phyloP scores from a whole-genome alignment of 2,329 filamentous ascomycete species.

The Talaromyces albobiverticillius region DNA sequence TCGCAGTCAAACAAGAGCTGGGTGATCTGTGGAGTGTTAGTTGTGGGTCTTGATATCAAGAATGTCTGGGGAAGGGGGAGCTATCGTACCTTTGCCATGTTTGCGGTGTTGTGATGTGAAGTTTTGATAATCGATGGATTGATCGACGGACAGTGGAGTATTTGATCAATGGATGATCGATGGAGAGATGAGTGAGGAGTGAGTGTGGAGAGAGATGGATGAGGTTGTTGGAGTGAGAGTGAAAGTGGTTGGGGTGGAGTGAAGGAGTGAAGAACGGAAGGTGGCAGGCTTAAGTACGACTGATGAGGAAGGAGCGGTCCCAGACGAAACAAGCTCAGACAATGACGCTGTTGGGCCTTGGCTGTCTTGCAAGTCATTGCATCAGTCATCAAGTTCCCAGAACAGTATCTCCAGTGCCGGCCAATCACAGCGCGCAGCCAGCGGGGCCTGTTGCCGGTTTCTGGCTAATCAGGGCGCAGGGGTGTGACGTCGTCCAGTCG shows the following conservation, averaged over 20 bases:
- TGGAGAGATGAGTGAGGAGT: background rate
- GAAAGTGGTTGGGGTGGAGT: background rate
- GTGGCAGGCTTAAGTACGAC: constrained; percentile 10
- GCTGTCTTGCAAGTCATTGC: constrained; percentile 3
- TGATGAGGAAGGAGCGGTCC: background rate
- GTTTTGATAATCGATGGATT: background rate
- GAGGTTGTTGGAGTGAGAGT: background rate
- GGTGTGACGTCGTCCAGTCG: constrained; percentile 13
- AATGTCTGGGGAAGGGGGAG: background rate
- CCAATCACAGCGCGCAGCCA: background rate
- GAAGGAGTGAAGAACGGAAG: background rate
- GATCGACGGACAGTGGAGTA: background rate
- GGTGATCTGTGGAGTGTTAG: constrained; percentile 53
- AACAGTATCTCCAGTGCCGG: background rate
- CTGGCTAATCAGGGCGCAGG: background rate
- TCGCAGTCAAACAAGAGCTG: constrained; percentile 71
- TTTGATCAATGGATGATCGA: background rate
- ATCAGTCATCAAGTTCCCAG: too few species aligned
- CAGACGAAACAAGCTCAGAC: constrained; percentile 5
- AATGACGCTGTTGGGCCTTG: too few species aligned
- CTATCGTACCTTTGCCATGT: constrained; percentile 32
- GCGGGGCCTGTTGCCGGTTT: background rate
- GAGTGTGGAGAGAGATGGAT: background rate
- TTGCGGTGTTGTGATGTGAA: constrained; percentile 9
- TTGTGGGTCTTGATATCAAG: constrained; percentile 12